A percentile compares a stretch with the other conserved stretches of the same genome.
Evolutionary conservation across 306 rosid genomes (phyloP).

Genomic region (Glycine latifolia): DNA sequence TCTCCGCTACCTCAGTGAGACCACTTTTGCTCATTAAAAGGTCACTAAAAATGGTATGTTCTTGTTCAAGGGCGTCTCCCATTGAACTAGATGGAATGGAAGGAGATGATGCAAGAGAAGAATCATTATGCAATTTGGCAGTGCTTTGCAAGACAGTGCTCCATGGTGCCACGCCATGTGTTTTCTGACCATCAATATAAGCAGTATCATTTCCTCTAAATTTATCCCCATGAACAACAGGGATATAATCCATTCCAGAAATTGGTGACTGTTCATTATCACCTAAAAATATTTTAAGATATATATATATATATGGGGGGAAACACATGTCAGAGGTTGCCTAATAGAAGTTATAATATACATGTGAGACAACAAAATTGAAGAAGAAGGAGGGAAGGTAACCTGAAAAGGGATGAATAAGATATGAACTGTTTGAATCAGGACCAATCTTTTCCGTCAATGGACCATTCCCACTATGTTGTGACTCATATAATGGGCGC

Average conservation of each 20-base stretch:
- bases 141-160: constrained; percentile 61
- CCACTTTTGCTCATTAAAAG: constrained; percentile 49
- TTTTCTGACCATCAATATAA: constrained; percentile 54
- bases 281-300: constrained; percentile 46
- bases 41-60: constrained; percentile 47
- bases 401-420: constrained; percentile 48
- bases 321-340: constrained; percentile 12
- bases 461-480: constrained; percentile 51
- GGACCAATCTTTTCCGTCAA: constrained; percentile 43
- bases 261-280: constrained; percentile 60
- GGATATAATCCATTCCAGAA: constrained; percentile 59
- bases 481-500: constrained; percentile 50
- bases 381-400: constrained; percentile 25
- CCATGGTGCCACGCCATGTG: constrained; percentile 70
- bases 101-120: constrained; percentile 62
- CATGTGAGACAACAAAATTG: constrained; percentile 10
- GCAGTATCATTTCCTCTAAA: constrained; percentile 50
- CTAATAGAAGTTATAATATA: constrained; percentile 14
- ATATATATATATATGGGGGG: background rate
- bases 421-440: constrained; percentile 42
- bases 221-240: constrained; percentile 56
- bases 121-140: constrained; percentile 52
- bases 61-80: constrained; percentile 58
- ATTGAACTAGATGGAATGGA: constrained; percentile 53
- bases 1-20: constrained; percentile 53